Conservation (phyloP, 2,329 filamentous ascomycete species). For the Rutstroemia sp. region DNA sequence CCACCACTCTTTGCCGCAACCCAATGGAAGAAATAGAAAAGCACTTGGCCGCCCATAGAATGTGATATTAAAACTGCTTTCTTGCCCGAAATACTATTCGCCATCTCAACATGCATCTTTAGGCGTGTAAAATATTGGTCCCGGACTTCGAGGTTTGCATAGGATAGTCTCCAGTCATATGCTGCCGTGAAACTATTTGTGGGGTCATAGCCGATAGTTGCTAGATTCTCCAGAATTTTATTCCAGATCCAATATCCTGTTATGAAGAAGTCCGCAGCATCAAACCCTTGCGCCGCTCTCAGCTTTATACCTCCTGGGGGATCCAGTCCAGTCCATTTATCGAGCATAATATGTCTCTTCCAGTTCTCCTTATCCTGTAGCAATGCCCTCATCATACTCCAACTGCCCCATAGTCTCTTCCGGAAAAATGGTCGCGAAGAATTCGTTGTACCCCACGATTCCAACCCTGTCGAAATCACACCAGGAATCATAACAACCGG, state of each 20-base stretch:
- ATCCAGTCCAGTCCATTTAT: conserved; percentile 84
- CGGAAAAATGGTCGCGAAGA: conserved; percentile 84
- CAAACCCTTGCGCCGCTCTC: conserved; percentile 89
- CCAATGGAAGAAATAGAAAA: conserved; percentile 74
- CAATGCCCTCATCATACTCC: conserved; percentile 96
- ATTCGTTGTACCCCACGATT: conserved; percentile 91
- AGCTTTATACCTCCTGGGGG: conserved; percentile 77
- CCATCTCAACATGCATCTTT: conserved; percentile 84
- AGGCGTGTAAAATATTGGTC: conserved; percentile 92
- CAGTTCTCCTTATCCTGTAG: conserved; percentile 89
- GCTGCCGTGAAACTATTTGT: conserved; percentile 62
- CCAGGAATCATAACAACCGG: conserved; percentile 96
- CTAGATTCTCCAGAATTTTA: conserved; percentile 95
- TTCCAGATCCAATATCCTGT: conserved; percentile 88
- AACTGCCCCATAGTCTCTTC: conserved; percentile 92
- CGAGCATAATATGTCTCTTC: conserved; percentile 97
- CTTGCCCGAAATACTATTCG: conserved; percentile 60
- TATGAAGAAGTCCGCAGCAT: conserved; percentile 93
- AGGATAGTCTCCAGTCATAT: conserved; percentile 90
- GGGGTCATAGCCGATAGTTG: conserved; percentile 92
- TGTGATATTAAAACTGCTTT: conserved; percentile 87
- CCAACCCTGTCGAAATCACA: conserved; percentile 92
- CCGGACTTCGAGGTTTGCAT: conserved; percentile 77
- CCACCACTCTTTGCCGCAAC: conserved; percentile 75
- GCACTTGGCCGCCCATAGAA: conserved; percentile 95